Base-by-base conservation (phyloP, 2,329 filamentous ascomycete genomes). In the Exophiala sideris region DNA sequence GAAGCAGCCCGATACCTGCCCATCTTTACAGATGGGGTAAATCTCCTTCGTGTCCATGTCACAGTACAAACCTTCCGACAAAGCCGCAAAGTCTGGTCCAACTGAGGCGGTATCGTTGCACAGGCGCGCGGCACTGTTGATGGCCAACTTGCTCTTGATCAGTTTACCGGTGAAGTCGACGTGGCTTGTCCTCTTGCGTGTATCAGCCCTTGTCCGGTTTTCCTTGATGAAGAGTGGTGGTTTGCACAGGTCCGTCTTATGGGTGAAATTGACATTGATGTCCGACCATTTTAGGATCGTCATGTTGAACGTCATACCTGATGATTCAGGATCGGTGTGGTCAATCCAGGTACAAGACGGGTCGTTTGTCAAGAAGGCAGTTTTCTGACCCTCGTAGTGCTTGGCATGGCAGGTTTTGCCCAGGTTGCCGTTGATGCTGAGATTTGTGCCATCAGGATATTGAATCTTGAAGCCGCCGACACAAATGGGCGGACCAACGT, bases 31-130 rank as follows among this genome's bases (percentile, higher is more conserved):
- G n/a, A 53, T 18, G 16, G 42, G 50, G 18, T 44, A 53, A 12
- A 53, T 14, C n/a, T 21, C 36, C n/a, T 41, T 53, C 21, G 45
- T 45, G 21, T 20, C 35, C 50, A 53, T 53, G 36, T 47, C 50
- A 21, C 50, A 53, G 44, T 32, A 53, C 14, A 53, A 14, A 1
- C 20, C 33, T 38, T 53, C 50, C 6, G 24, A 12, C 6, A 41
- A 11, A 12, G 20, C 18, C 9, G 41, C 44, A 47, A 53, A 53
- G 21, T 39, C 35, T 6, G 50, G 50, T 7, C 50, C 50, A 12
- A 16, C 21, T 11, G 50, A 48, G 3, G 34, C 47, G 9, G n/a
- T 18, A 18, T 29, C 33, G 29, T 34, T 24, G 24, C 50, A 53
- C 14, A 53, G 8, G 7, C 46, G 34, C 16, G 20, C 29, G 5